phyloP scores from a whole-genome alignment of 75 land plant species.

The Sequoiadendron giganteum region DNA sequence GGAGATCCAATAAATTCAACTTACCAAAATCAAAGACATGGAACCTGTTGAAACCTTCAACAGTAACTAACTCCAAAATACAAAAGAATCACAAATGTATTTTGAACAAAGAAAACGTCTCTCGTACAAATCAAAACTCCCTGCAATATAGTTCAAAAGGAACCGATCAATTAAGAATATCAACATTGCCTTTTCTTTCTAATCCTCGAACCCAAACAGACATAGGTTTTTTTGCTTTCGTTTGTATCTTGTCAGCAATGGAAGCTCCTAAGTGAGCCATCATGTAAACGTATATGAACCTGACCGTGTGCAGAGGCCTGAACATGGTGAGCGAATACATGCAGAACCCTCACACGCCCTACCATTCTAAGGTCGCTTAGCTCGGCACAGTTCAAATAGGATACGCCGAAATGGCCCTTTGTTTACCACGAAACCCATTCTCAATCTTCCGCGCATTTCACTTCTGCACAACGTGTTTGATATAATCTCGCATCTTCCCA shows the following conservation, averaged over 20 bases:
- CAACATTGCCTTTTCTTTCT: neutral
- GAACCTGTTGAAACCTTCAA: too few species aligned
- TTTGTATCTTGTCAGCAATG: constrained; percentile 22
- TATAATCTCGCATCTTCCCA: too few species aligned
- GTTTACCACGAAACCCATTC: too few species aligned
- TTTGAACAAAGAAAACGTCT: neutral
- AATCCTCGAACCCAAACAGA: neutral
- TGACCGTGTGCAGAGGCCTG: constrained; percentile 47
- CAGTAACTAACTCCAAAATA: too few species aligned
- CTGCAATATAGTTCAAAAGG: neutral
- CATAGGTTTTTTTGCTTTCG: neutral
- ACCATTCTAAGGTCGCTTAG: constrained; percentile 41
- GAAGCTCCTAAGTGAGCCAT: constrained; percentile 69
- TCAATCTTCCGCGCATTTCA: too few species aligned
- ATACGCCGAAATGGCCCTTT: too few species aligned
- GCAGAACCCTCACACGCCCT: constrained; percentile 67
- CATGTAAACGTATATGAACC: constrained; percentile 41
- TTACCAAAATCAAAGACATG: too few species aligned
- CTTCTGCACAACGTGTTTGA: too few species aligned
- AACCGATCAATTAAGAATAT: neutral
- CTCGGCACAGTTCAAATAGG: too few species aligned
- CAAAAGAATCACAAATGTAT: too few species aligned
- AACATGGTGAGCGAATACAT: constrained; percentile 68
- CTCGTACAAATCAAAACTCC: neutral
- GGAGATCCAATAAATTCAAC: too few species aligned